Conservation (phyloP, 2,329 filamentous ascomycete genomes). For the Aspergillus udagawae region DNA sequence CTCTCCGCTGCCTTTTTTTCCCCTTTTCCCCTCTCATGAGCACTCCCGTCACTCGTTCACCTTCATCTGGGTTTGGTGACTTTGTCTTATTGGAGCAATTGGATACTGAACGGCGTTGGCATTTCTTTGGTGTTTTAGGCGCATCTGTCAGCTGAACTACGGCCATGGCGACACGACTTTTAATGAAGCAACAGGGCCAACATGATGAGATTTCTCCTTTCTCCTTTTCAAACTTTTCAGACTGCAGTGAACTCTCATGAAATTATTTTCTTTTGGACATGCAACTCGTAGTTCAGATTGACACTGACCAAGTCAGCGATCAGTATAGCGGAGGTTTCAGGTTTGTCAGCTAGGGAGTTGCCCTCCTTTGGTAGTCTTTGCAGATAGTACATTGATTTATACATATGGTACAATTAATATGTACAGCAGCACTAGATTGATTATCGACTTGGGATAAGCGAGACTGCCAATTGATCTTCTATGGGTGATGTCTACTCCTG, state of each 20-base stretch:
- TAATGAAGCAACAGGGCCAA: constrained; percentile 22
- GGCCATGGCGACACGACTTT: constrained; percentile 21
- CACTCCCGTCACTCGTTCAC: constrained; percentile 5
- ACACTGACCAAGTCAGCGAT: not conserved
- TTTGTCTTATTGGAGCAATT: constrained; percentile 6
- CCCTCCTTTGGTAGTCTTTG: not conserved
- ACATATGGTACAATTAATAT: not conserved
- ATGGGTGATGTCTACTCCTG: not conserved
- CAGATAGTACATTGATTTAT: not conserved
- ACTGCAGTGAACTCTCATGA: constrained; percentile 4
- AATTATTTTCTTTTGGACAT: constrained; percentile 6
- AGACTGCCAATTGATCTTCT: not conserved
- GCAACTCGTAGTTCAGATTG: constrained; percentile 10
- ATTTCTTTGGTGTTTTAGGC: constrained; percentile 20
- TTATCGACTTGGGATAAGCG: not conserved
- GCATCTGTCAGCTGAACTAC: constrained; percentile 15
- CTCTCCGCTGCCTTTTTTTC: constrained; percentile 9
- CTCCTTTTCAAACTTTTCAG: constrained; percentile 8
- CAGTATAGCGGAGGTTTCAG: not conserved
- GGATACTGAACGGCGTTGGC: constrained; percentile 17
- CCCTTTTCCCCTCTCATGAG: constrained; percentile 2
- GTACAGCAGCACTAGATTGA: not conserved
- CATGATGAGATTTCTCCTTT: constrained; percentile 15
- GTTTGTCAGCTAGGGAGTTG: no score
- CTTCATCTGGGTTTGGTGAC: not conserved